Percentiles rank a stretch among this genome's conserved stretches.
phyloP scores from a whole-genome alignment of 2,329 filamentous ascomycete genomes.

The Colletotrichum sp. region DNA sequence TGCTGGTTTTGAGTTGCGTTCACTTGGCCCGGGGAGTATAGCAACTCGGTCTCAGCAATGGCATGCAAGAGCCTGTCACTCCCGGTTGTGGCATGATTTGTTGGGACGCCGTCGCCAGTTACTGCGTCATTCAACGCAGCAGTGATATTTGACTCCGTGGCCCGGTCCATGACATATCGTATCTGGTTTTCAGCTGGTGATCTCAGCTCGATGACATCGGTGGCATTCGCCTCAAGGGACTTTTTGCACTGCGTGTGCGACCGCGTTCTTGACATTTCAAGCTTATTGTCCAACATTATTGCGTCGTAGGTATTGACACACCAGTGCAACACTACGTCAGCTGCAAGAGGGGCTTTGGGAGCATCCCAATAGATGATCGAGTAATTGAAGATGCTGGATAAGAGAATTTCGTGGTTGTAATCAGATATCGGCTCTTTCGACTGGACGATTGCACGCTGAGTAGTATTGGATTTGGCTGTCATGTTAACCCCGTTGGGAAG shows the following conservation, averaged over 20 bases:
- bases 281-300: not conserved
- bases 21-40: too few species aligned
- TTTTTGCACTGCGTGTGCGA: not conserved
- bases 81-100: too few species aligned
- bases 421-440: not conserved
- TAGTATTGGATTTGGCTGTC: not conserved
- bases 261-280: not conserved
- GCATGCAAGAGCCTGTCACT: not conserved
- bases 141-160: too few species aligned
- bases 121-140: too few species aligned
- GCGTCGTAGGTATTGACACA: not conserved
- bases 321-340: not conserved
- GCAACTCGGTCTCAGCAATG: not conserved
- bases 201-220: too few species aligned
- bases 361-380: not conserved
- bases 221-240: too few species aligned
- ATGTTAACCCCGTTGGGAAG: not conserved
- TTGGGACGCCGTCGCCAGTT: too few species aligned
- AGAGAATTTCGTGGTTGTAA: fast-evolving
- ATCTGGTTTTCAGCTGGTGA: too few species aligned
- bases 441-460: not conserved
- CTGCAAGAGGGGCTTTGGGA: not conserved
- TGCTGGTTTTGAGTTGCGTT: not conserved
- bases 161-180: too few species aligned
- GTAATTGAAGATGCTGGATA: not conserved